A percentile compares a stretch with the other conserved stretches of the same genome.
Conservation (phyloP, 2,329 filamentous ascomycete species). For the Penicillium sp. region DNA sequence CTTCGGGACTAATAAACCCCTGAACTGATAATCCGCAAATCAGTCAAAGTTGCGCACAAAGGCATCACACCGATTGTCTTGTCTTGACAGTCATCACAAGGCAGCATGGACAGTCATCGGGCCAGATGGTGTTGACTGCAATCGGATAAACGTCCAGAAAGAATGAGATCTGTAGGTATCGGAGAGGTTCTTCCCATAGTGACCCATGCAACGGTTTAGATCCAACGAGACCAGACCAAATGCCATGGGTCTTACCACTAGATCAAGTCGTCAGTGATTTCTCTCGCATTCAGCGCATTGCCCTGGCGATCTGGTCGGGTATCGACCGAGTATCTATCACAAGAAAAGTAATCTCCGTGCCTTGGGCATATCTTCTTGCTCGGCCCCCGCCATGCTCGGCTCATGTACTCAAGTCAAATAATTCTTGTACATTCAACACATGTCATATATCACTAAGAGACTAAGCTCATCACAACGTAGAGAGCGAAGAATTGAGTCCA, state of each 20-base stretch:
- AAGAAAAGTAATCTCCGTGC: constrained; percentile 32
- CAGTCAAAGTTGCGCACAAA: constrained; percentile 37
- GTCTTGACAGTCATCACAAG: constrained; percentile 56
- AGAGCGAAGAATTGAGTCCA: constrained; percentile 37
- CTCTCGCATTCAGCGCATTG: constrained; percentile 48
- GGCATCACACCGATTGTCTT: constrained; percentile 50
- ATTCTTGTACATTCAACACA: constrained; percentile 40
- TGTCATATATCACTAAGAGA: constrained; percentile 46
- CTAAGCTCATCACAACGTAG: constrained; percentile 39
- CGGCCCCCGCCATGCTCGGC: constrained; percentile 15
- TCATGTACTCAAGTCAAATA: constrained; percentile 30
- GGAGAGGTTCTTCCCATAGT: constrained; percentile 50
- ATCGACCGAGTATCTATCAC: constrained; percentile 49
- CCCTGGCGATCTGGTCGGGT: constrained; percentile 51
- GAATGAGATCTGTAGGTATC: constrained; percentile 56
- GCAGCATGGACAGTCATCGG: constrained; percentile 42
- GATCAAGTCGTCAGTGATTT: constrained; percentile 41
- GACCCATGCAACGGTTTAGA: constrained; percentile 58
- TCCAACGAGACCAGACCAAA: constrained; percentile 54
- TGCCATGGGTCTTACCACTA: constrained; percentile 54
- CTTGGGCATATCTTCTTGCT: constrained; percentile 24
- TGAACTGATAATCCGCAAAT: constrained; percentile 37
- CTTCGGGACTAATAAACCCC: constrained; percentile 37
- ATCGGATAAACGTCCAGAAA: constrained; percentile 57
- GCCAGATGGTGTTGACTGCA: constrained; percentile 51